Conservation (phyloP, 169 alveolate genomes). For the Blepharisma undulans region DNA sequence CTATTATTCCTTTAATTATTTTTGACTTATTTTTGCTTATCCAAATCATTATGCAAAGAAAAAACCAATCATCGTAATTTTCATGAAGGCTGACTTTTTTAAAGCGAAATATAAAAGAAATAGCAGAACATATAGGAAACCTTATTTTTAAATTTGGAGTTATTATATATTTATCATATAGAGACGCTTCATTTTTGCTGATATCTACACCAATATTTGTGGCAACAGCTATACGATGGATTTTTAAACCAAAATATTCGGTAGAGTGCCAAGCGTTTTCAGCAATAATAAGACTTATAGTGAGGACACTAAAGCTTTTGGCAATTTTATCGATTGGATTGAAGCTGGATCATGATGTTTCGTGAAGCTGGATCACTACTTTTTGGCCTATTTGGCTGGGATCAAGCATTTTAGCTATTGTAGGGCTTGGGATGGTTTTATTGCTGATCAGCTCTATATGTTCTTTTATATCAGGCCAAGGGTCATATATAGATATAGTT, state of each 20-base stretch:
- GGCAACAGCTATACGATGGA: not conserved
- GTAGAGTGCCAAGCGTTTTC: not conserved
- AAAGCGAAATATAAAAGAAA: not conserved
- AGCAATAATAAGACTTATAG: not conserved
- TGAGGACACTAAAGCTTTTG: not conserved
- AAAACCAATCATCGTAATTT: not conserved
- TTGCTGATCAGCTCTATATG: not conserved
- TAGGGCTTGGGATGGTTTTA: not conserved
- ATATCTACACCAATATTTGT: not conserved
- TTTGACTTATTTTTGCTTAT: not conserved
- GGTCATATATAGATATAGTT: not conserved
- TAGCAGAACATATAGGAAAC: not conserved
- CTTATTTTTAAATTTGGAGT: not conserved
- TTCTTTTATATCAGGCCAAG: not conserved
- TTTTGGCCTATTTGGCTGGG: slow-evolving; percentile 15
- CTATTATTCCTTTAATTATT: not conserved
- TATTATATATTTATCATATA: not conserved
- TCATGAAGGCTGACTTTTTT: not conserved
- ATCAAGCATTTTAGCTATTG: not conserved
- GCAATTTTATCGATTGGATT: not conserved
- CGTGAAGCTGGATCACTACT: not conserved
- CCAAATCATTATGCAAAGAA: not conserved
- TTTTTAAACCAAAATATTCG: not conserved
- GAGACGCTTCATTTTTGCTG: not conserved
- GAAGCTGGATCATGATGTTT: not conserved